These are phyloP conservation scores for Chondrostereum purpureum DNA, from an alignment of 1,284 basidiomycete species.

Conservation along the genomic window DNA sequence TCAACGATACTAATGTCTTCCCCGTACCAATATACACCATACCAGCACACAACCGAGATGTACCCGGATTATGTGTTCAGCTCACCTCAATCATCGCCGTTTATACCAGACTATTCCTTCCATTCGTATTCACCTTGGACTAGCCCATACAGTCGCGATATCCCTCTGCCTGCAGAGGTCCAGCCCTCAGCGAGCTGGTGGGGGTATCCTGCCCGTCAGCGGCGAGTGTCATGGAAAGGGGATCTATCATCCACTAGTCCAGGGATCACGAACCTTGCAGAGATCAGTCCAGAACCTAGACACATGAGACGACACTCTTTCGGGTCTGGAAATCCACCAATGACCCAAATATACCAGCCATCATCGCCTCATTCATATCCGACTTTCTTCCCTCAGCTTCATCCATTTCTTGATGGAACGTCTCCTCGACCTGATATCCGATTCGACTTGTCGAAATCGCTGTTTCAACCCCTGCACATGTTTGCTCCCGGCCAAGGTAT, in stretches of 20 bases:
- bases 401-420: constrained; percentile 57
- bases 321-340: constrained; percentile 19
- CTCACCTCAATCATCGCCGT: constrained; percentile 22
- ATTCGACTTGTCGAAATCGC: constrained; percentile 47
- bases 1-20: no score
- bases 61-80: constrained; percentile 19
- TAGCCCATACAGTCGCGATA: constrained; percentile 10
- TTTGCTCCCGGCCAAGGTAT: constrained; percentile 27
- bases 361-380: constrained; percentile 17
- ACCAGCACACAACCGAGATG: no score
- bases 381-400: constrained; percentile 35
- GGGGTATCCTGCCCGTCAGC: constrained; percentile 16
- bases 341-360: constrained; percentile 13
- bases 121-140: no score
- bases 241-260: constrained; percentile 8
- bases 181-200: not conserved
- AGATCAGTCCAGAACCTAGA: constrained; percentile 16
- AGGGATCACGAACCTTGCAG: constrained; percentile 13
- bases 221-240: constrained; percentile 34
- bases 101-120: constrained; percentile 15
- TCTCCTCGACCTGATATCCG: constrained; percentile 35
- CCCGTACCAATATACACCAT: no score
- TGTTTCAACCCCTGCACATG: constrained; percentile 38
- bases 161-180: constrained; percentile 9
- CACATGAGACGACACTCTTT: constrained; percentile 36